Evolutionary conservation across 306 rosid species (phyloP).

Genomic region (Corylus heterophylla): DNA sequence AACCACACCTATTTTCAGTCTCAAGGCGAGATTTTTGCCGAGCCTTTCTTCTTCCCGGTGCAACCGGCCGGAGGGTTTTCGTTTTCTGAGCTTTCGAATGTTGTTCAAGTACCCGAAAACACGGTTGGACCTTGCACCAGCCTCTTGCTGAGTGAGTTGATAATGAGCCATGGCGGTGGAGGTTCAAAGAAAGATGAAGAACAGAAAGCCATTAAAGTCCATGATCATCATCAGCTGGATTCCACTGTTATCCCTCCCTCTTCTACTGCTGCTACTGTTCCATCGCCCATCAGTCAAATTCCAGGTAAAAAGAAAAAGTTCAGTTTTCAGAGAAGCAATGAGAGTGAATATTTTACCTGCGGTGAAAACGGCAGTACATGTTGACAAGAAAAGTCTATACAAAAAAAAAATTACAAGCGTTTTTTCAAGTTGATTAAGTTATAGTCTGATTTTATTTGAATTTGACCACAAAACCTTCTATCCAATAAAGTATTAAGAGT

Average conservation of each 20-base stretch:
- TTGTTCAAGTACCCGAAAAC: conserved; percentile 40
- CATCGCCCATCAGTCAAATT: conserved; percentile 44
- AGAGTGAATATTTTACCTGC: too few species aligned
- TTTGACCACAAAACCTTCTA: too few species aligned
- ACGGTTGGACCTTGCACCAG: conserved; percentile 54
- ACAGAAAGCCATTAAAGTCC: conserved; percentile 33
- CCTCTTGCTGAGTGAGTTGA: conserved; percentile 58
- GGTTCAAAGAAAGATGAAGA: conserved; percentile 48
- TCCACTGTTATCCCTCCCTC: conserved; percentile 34
- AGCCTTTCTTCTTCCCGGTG: conserved; percentile 62
- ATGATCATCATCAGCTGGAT: conserved; percentile 37
- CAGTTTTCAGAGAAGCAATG: too few species aligned
- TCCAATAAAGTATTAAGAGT: too few species aligned
- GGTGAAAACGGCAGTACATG: too few species aligned
- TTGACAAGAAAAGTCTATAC: too few species aligned
- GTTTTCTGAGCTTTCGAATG: conserved; percentile 63
- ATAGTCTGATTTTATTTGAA: too few species aligned
- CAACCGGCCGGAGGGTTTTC: conserved; percentile 43
- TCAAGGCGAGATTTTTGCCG: conserved; percentile 36
- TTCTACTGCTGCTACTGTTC: conserved; percentile 36
- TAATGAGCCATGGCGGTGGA: conserved; percentile 46
- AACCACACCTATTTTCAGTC: conserved; percentile 50
- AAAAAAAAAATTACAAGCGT: too few species aligned
- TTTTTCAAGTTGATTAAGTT: too few species aligned
- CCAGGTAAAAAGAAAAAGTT: conserved; percentile 51